These are phyloP conservation scores for Didymosphaeria variabile DNA, from an alignment of 2,329 filamentous ascomycete species.

Conservation along the genomic window DNA sequence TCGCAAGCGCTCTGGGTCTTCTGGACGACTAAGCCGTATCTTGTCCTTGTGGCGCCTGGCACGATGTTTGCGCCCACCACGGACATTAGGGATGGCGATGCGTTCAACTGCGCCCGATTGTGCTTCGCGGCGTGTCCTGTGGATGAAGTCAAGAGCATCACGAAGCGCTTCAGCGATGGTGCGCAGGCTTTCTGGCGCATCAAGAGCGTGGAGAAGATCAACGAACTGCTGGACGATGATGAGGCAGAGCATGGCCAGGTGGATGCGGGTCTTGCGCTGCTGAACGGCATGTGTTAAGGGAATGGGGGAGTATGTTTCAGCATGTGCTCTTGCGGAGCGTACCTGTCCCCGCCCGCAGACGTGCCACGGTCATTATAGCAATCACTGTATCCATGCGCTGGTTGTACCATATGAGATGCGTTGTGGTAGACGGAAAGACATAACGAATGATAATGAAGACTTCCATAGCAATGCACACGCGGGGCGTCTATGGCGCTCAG, in stretches of 20 bases:
- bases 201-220: conserved; percentile 71
- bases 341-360: too few species aligned
- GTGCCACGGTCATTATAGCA: too few species aligned
- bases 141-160: conserved; percentile 70
- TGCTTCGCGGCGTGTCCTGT: conserved; percentile 88
- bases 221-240: conserved; percentile 64
- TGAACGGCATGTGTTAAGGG: conserved; percentile 41
- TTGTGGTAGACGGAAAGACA: background rate
- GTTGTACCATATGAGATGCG: too few species aligned
- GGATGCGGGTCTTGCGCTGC: conserved; percentile 36
- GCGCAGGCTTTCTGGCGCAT: conserved; percentile 80
- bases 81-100: conserved; percentile 65
- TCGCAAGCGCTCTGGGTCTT: conserved; percentile 74
- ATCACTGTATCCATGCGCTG: too few species aligned
- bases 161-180: conserved; percentile 72
- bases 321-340: background rate
- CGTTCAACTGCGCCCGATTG: conserved; percentile 77
- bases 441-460: background rate
- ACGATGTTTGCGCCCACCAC: conserved; percentile 75
- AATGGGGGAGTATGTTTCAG: conserved; percentile 26
- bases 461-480: background rate
- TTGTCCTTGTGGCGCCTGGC: conserved; percentile 76
- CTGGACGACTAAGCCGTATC: conserved; percentile 73
- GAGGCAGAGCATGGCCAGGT: conserved; percentile 24
- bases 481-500: background rate